phyloP scores from a whole-genome alignment of 176 grass and related monocot genomes.

The Musa itinerans region DNA sequence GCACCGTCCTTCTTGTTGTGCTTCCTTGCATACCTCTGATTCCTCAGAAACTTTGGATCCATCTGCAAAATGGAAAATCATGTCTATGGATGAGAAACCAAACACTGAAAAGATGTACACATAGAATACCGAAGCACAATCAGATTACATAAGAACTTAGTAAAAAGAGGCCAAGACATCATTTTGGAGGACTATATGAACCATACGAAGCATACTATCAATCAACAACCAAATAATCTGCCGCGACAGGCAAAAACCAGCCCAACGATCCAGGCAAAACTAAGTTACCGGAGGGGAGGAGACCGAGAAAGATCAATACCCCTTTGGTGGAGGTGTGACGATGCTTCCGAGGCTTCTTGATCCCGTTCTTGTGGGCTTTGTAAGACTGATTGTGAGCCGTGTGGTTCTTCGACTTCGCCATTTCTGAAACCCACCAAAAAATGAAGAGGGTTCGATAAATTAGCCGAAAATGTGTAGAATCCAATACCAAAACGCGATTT shows the following conservation, averaged over 20 bases:
- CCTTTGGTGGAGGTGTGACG: slow-evolving; percentile 11
- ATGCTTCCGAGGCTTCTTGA: slow-evolving; percentile 14
- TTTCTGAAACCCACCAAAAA: not conserved
- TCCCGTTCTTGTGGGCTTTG: slow-evolving; percentile 16
- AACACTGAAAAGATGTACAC: not conserved
- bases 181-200: too few species aligned
- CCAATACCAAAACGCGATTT: not conserved
- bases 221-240: too few species aligned
- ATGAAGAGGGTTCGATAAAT: not conserved
- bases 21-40: slow-evolving; percentile 14
- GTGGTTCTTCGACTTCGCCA: slow-evolving; percentile 21
- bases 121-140: too few species aligned
- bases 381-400: slow-evolving; percentile 15
- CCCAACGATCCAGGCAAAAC: too few species aligned
- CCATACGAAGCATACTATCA: too few species aligned
- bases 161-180: too few species aligned
- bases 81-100: not conserved
- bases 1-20: not conserved
- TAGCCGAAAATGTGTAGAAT: not conserved
- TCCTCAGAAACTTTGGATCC: slow-evolving; percentile 15
- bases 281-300: too few species aligned
- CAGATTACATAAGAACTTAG: too few species aligned
- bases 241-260: too few species aligned
- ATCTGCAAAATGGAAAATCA: not conserved
- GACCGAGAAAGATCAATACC: not conserved